Percentiles rank a stretch among this genome's conserved stretches.
phyloP scores from a whole-genome alignment of 352 stramenopile species.

The Blastocystis sp. region DNA sequence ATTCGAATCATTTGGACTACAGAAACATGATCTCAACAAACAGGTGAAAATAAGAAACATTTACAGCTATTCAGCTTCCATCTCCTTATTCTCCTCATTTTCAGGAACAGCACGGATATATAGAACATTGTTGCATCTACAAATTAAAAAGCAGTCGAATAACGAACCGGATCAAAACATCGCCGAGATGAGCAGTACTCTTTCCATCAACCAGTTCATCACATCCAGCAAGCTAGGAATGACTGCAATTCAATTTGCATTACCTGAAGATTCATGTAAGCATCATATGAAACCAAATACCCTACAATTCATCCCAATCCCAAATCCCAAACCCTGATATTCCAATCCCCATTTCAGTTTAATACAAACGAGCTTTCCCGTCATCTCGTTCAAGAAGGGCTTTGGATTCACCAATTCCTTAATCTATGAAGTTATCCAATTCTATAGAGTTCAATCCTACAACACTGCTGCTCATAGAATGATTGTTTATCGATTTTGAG shows the following conservation, averaged over 20 bases:
- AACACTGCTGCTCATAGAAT: slow-evolving; percentile 14
- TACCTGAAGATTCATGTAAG: slow-evolving; percentile 59
- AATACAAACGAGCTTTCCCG: slow-evolving; percentile 48
- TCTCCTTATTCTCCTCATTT: slow-evolving; percentile 23
- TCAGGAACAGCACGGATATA: slow-evolving; percentile 51
- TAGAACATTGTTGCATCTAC: slow-evolving; percentile 53
- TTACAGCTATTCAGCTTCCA: slow-evolving; percentile 31
- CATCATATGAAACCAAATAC: slow-evolving; percentile 39
- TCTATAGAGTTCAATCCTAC: background rate
- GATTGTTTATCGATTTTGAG: background rate
- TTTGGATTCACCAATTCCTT: slow-evolving; percentile 54
- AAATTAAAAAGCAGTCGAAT: background rate
- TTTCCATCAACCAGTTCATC: slow-evolving; percentile 48
- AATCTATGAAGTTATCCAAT: background rate
- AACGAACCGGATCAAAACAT: slow-evolving; percentile 32
- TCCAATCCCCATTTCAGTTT: slow-evolving; percentile 59
- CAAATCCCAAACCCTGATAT: slow-evolving; percentile 16
- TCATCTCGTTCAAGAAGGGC: slow-evolving; percentile 37
- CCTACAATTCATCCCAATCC: background rate
- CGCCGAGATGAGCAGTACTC: slow-evolving; percentile 33
- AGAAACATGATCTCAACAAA: slow-evolving; percentile 17
- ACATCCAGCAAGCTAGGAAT: slow-evolving; percentile 21
- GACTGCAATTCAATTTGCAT: background rate
- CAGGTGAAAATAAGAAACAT: background rate
- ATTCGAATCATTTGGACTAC: background rate